Conservation (phyloP, 345 rosid species). For the Lepidium aucheri region DNA sequence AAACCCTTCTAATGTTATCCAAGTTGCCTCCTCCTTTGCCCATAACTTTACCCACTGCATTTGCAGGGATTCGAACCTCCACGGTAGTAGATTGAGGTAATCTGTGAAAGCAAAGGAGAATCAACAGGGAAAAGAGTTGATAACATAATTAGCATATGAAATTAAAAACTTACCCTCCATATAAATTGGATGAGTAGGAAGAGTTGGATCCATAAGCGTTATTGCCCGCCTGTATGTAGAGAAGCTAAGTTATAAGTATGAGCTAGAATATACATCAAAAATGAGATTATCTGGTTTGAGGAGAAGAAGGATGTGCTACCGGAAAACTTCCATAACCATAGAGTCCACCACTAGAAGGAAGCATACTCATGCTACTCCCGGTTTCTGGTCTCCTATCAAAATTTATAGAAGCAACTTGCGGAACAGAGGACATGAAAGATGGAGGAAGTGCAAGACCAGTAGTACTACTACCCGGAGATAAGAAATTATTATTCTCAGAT, state of each 20-base stretch:
- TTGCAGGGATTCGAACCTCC: slow-evolving; percentile 77
- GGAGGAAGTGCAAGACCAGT: slow-evolving; percentile 37
- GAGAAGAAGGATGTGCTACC: slow-evolving; percentile 30
- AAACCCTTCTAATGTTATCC: slow-evolving; percentile 81
- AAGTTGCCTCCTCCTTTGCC: slow-evolving; percentile 92
- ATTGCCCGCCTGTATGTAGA: slow-evolving; percentile 44
- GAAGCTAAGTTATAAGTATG: background rate
- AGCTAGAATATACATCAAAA: background rate
- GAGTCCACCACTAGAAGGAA: slow-evolving; percentile 55
- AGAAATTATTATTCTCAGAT: slow-evolving; percentile 37
- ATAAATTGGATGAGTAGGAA: slow-evolving; percentile 62
- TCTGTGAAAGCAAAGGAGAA: slow-evolving; percentile 30
- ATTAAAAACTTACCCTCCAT: slow-evolving; percentile 57
- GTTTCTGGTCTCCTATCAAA: slow-evolving; percentile 72
- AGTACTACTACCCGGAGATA: slow-evolving; percentile 44
- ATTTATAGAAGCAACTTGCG: slow-evolving; percentile 54
- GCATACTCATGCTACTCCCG: slow-evolving; percentile 51
- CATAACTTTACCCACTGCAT: slow-evolving; percentile 83
- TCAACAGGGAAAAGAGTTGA: background rate
- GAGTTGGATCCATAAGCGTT: slow-evolving; percentile 56
- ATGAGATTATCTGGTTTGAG: background rate
- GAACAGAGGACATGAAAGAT: slow-evolving; percentile 61
- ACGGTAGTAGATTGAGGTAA: slow-evolving; percentile 46
- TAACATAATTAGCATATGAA: background rate
- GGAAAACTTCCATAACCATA: slow-evolving; percentile 72